These are phyloP conservation scores for Neopestalotiopsis sp. DNA, from an alignment of 2,329 filamentous ascomycete genomes.

Conservation along the genomic window DNA sequence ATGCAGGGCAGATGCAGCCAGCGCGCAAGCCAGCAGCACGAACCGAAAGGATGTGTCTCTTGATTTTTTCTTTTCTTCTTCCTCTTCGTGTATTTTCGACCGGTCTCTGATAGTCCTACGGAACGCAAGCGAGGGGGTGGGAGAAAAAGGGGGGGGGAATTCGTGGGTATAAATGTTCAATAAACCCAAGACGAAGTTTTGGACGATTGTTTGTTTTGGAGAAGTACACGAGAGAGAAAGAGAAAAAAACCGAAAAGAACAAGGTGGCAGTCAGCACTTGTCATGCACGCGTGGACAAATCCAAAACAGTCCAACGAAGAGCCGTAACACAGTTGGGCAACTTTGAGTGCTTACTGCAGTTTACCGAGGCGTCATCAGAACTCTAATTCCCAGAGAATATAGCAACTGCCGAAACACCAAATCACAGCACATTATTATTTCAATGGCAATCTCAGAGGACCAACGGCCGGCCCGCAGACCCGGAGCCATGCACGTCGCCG, in stretches of 20 bases:
- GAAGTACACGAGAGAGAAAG: not conserved
- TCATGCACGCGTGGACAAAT: conserved; percentile 4
- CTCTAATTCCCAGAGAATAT: not conserved
- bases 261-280: conserved; percentile 12
- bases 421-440: not conserved
- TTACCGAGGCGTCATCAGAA: conserved; percentile 6
- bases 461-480: not conserved
- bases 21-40: not conserved
- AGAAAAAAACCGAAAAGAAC: not conserved
- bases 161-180: not conserved
- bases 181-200: not conserved
- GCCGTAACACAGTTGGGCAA: not conserved
- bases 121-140: not conserved
- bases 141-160: not conserved
- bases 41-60: not conserved
- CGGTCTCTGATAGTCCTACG: conserved; percentile 3
- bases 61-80: not conserved
- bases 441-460: not conserved
- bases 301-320: not conserved
- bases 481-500: conserved; percentile 17
- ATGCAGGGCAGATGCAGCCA: conserved; percentile 1
- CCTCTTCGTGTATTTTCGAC: not conserved
- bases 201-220: not conserved
- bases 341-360: conserved; percentile 15
- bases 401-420: not conserved